Base-by-base conservation (phyloP, 2,329 filamentous ascomycete genomes). In the Aspergillus nomiae region DNA sequence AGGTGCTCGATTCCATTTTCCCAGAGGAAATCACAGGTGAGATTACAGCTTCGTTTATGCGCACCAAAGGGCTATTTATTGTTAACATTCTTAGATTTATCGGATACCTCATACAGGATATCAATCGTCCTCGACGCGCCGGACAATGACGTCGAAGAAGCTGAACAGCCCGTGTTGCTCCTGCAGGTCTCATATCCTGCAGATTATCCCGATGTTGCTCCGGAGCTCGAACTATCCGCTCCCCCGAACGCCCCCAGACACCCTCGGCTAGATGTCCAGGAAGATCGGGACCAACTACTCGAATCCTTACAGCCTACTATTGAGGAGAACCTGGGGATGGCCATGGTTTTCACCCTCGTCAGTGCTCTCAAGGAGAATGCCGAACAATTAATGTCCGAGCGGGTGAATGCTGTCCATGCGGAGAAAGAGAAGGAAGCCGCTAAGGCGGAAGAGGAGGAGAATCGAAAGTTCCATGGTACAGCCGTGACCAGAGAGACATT, bases 1-100 rank as follows among this genome's bases (percentile, higher is more conserved):
- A 99, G 80, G 94, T 99, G 71, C 92, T 99, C 76, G 92, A 96
- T 75, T 97, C 94, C 65, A 99, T 99, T 75, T 99, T 98, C 71
- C 93, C 95, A 1, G 94, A 99, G 64, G 95, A 99, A 82, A 97
- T 99, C 71, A 94, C 90, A 86, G 91, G 93, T 94, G 74, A 55
- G 78, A 67, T 32, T 28, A 45, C 50, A 38, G 30, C 76, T 2
- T 34, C 36, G 19, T 16, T 26, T 41, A 36, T 21, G 51, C 51
- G 34, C 34, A 55, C 51, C 5, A 9, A 26, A 32, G 21, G 28
- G 21, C 8, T n/a, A 2, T 16, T 21, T 9, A 16, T 21, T 8
- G 36, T 54, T 62, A 19, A 62, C 16, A n/a, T 32, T 12, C 24
- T 16, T 24, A 95, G 95, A 97, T 77, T 88, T 97, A 73, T 95